Evolutionary conservation across 2,329 filamentous ascomycete genomes (phyloP).

Genomic region (Pezicula carpinea): DNA sequence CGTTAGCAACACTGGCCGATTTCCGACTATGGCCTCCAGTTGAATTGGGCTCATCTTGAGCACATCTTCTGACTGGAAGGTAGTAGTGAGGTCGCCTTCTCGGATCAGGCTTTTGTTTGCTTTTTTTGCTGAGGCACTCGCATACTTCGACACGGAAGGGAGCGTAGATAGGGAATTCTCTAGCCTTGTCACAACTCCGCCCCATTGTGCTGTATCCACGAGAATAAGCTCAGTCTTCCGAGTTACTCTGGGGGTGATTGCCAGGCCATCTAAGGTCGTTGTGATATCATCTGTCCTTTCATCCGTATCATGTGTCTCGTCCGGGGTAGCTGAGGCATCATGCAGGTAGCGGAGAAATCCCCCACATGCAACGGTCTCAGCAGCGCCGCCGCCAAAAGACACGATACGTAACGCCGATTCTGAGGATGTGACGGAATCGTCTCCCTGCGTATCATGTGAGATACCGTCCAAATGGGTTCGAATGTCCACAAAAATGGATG

Average conservation of each 20-base stretch:
- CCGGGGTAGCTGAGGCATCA: conserved; percentile 7
- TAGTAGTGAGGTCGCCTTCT: conserved; percentile 33
- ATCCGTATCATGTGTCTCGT: background rate
- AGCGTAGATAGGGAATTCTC: conserved; percentile 49
- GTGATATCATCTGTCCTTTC: conserved; percentile 4
- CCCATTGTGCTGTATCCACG: conserved; percentile 84
- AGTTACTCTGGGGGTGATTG: conserved; percentile 4
- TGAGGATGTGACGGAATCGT: background rate
- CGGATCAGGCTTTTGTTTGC: conserved; percentile 41
- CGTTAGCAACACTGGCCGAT: conserved; percentile 58
- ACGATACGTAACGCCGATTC: conserved; percentile 10
- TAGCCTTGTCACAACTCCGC: conserved; percentile 54
- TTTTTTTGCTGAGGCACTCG: conserved; percentile 41
- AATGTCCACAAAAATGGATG: conserved; percentile 43
- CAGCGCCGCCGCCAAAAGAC: conserved; percentile 43
- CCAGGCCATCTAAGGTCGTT: conserved; percentile 7
- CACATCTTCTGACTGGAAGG: conserved; percentile 45
- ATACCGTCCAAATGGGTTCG: conserved; percentile 15
- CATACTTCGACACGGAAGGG: conserved; percentile 46
- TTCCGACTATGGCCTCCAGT: conserved; percentile 26
- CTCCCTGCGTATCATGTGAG: background rate
- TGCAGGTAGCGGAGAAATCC: conserved; percentile 41
- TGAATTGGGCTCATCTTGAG: conserved; percentile 35
- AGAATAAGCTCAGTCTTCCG: conserved; percentile 45
- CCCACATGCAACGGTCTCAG: conserved; percentile 60